These are phyloP conservation scores for Phanerodontia chrysosporium DNA, from an alignment of 768 basidiomycete genomes.

Conservation along the genomic window DNA sequence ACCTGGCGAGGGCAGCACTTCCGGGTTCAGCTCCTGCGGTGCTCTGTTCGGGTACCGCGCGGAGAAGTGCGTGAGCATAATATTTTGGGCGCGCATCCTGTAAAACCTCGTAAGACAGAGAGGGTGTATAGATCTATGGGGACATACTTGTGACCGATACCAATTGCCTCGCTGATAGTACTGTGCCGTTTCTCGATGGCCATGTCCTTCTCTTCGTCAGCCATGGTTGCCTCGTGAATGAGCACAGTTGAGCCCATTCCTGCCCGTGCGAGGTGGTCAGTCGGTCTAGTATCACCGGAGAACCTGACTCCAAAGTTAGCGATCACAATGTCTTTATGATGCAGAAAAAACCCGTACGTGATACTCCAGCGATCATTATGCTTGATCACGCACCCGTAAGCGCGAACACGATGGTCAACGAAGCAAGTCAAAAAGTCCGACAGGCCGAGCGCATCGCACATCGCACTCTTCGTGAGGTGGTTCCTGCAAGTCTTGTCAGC, in stretches of 20 bases:
- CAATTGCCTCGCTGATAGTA: conserved; percentile 85
- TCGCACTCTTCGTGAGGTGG: conserved; percentile 30
- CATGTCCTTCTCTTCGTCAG: conserved; percentile 73
- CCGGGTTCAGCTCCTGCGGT: conserved; percentile 19
- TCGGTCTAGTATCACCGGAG: conserved; percentile 88
- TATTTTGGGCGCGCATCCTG: conserved; percentile 82
- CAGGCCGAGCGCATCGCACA: conserved; percentile 55
- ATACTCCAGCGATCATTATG: conserved; percentile 75
- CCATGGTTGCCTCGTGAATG: conserved; percentile 94
- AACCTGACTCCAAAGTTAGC: conserved; percentile 51
- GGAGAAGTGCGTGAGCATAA: conserved; percentile 95
- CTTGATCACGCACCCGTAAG: conserved; percentile 67
- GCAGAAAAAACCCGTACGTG: conserved; percentile 43
- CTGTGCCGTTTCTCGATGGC: conserved; percentile 80
- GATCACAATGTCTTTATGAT: not conserved
- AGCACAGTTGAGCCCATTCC: conserved; percentile 72
- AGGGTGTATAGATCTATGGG: not conserved
- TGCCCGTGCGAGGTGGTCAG: conserved; percentile 56
- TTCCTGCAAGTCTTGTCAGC: no score
- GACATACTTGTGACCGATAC: conserved; percentile 63
- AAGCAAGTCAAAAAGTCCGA: conserved; percentile 61
- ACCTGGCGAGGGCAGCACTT: conserved; percentile 14
- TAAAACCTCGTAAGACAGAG: not conserved
- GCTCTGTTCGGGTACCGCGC: conserved; percentile 87
- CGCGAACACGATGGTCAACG: conserved; percentile 67